phyloP scores from a whole-genome alignment of 2,329 filamentous ascomycete genomes.

The Neophaeococcomyces mojaviensis region DNA sequence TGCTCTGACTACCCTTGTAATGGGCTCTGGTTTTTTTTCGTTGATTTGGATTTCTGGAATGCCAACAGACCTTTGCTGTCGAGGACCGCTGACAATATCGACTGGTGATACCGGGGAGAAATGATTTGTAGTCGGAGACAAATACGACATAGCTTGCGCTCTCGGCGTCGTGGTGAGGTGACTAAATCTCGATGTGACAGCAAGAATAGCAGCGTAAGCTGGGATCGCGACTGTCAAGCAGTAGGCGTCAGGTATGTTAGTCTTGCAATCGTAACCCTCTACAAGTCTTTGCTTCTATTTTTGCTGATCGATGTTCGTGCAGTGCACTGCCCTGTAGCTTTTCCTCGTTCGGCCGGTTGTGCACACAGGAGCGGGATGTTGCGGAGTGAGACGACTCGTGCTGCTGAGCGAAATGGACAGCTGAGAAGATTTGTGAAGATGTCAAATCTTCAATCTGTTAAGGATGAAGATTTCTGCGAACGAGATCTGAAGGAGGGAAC shows the following conservation, averaged over 20 bases:
- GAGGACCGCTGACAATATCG: conserved; percentile 31
- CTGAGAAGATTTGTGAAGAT: neutral
- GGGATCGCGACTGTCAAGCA: neutral
- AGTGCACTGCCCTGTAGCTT: neutral
- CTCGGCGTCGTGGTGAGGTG: neutral
- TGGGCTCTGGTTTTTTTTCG: conserved; percentile 20
- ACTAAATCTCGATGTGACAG: neutral
- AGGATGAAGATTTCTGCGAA: neutral
- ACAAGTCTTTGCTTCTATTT: neutral
- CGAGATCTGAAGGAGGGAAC: neutral
- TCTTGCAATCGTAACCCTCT: neutral
- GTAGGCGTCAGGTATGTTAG: neutral
- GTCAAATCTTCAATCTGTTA: neutral
- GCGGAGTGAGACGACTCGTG: too few species aligned
- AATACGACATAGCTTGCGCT: conserved; percentile 20
- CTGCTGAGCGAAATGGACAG: too few species aligned
- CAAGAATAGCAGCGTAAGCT: neutral
- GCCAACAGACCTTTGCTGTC: conserved; percentile 26
- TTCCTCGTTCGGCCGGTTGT: too few species aligned
- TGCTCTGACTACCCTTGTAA: conserved; percentile 17
- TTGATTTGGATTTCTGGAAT: conserved; percentile 22
- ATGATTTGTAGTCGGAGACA: conserved; percentile 1
- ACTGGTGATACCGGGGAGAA: conserved; percentile 32
- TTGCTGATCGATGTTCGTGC: neutral
- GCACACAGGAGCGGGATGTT: too few species aligned